A percentile compares a stretch with the other conserved stretches of the same genome.
phyloP scores from a whole-genome alignment of 495 filamentous ascomycete species.

The Aspergillus sclerotioniger region DNA sequence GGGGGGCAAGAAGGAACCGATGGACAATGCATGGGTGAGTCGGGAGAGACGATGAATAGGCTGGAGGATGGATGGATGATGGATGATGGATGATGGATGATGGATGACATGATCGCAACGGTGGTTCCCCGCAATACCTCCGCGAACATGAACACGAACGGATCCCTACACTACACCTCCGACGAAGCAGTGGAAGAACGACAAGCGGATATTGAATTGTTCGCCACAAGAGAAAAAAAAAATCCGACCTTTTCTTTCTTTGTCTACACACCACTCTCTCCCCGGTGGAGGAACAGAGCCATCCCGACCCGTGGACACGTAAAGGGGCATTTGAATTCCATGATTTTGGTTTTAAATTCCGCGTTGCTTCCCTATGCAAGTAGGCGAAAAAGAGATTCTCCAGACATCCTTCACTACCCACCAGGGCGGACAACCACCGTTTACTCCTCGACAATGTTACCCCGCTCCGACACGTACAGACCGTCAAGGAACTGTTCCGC shows the following conservation, averaged over 20 bases:
- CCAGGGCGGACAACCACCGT: conserved; percentile 36
- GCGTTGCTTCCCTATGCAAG: conserved; percentile 48
- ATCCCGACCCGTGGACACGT: conserved; percentile 28
- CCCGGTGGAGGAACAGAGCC: conserved; percentile 32
- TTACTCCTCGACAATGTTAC: conserved; percentile 81
- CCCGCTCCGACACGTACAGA: conserved; percentile 97
- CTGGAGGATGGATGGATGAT: too few species aligned
- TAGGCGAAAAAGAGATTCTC: conserved; percentile 46
- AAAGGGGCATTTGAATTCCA: conserved; percentile 32
- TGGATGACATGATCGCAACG: neutral
- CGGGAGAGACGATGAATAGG: neutral
- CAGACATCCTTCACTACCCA: conserved; percentile 42
- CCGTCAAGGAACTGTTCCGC: conserved; percentile 91
- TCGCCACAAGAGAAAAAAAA: too few species aligned
- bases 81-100: neutral
- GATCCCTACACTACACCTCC: neutral
- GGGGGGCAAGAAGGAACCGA: neutral
- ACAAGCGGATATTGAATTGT: conserved; percentile 17
- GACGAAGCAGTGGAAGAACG: conserved; percentile 1
- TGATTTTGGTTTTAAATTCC: conserved; percentile 45
- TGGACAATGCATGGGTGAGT: neutral
- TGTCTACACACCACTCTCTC: conserved; percentile 30
- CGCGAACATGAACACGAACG: neutral
- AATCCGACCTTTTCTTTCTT: conserved; percentile 16
- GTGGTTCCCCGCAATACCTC: neutral